Conservation (phyloP, 1,284 basidiomycete species). For the Heimioporus punctisporus region DNA sequence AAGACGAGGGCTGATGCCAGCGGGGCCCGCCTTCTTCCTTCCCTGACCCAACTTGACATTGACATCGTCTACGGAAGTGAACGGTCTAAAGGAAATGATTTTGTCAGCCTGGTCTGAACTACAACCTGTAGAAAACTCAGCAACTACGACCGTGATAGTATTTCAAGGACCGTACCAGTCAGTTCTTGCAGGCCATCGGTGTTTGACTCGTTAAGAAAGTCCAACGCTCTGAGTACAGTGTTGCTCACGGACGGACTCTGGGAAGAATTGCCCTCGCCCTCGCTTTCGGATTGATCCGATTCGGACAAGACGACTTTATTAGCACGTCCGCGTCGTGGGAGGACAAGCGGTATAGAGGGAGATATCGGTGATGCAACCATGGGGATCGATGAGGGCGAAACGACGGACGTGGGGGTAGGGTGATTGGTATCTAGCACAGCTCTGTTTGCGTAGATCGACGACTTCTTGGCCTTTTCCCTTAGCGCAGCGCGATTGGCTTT, state of each 20-base stretch:
- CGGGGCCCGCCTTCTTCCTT: conserved; percentile 78
- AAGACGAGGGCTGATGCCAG: conserved; percentile 86
- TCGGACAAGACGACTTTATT: conserved; percentile 70
- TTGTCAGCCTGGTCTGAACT: conserved; percentile 79
- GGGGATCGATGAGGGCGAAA: conserved; percentile 22
- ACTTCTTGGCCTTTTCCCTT: conserved; percentile 75
- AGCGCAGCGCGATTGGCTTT: conserved; percentile 62
- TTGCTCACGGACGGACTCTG: conserved; percentile 19
- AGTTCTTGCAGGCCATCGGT: conserved; percentile 84
- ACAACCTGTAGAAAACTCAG: conserved; percentile 61
- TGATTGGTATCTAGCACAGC: conserved; percentile 45
- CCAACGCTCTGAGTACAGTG: conserved; percentile 55
- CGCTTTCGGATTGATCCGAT: conserved; percentile 54
- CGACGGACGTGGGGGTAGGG: conserved; percentile 16
- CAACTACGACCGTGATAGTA: conserved; percentile 4
- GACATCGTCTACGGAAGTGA: conserved; percentile 77
- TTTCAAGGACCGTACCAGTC: conserved; percentile 63
- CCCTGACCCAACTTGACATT: conserved; percentile 79
- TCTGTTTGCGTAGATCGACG: conserved; percentile 75
- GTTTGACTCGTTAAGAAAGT: conserved; percentile 87
- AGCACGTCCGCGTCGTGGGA: conserved; percentile 48
- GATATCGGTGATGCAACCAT: conserved; percentile 42
- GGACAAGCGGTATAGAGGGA: conserved; percentile 43
- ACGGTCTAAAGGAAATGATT: conserved; percentile 86
- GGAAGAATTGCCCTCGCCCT: conserved; percentile 34